Percentiles rank a stretch among this genome's conserved stretches.
Evolutionary conservation across 1,139 yeast genomes (phyloP).

Genomic region (Taiozyma sp.): DNA sequence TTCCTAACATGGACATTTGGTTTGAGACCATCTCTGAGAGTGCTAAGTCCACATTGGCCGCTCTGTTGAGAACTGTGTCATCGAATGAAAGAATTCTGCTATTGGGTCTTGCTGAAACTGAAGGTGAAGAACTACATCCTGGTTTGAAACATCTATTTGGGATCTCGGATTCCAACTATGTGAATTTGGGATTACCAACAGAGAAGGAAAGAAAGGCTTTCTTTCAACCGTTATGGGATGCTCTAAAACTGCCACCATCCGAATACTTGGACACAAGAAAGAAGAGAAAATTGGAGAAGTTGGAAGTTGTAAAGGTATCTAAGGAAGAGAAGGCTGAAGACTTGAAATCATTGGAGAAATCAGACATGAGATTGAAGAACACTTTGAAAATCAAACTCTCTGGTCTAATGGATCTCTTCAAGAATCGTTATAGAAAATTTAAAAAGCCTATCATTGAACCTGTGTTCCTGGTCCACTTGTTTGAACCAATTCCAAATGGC

Average conservation of each 20-base stretch:
- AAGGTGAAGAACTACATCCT: conserved; percentile 29
- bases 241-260: conserved; percentile 64
- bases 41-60: conserved; percentile 67
- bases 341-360: conserved; percentile 52
- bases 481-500: conserved; percentile 47
- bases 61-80: conserved; percentile 62
- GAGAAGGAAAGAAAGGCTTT: conserved; percentile 43
- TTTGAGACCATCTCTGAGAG: conserved; percentile 59
- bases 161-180: conserved; percentile 40
- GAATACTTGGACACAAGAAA: conserved; percentile 37
- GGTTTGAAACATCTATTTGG: conserved; percentile 48
- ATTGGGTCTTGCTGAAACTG: conserved; percentile 65
- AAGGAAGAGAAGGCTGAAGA: conserved; percentile 22
- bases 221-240: conserved; percentile 51
- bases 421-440: conserved; percentile 81
- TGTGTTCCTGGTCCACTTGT: conserved; percentile 62
- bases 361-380: conserved; percentile 81
- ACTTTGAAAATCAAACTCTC: conserved; percentile 80
- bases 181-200: conserved; percentile 42
- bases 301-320: conserved; percentile 12
- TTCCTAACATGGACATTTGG: conserved; percentile 87
- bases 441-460: conserved; percentile 90
- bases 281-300: conserved; percentile 26
- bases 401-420: conserved; percentile 85
- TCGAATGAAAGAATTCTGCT: conserved; percentile 73